Conservation (phyloP, 305 asterid genomes). For the Fraxinus baroniana region DNA sequence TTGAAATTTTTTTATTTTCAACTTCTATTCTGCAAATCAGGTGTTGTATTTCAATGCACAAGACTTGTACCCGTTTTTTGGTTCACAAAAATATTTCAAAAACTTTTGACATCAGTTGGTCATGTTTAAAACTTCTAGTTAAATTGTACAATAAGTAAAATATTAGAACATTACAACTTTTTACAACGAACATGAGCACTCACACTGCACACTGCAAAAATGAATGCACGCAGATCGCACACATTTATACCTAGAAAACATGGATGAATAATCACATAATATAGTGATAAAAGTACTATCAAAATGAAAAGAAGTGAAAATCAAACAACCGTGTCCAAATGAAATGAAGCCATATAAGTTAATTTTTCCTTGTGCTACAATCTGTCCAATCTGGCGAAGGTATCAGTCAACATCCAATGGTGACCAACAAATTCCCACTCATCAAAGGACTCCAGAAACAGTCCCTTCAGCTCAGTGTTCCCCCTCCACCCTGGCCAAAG, state of each 20-base stretch:
- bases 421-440: neutral
- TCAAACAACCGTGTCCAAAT: too few species aligned
- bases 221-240: neutral
- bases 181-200: neutral
- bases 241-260: neutral
- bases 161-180: neutral
- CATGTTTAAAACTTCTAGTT: neutral
- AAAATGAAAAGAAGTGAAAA: neutral
- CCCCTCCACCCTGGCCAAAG: neutral
- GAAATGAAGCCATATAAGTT: too few species aligned
- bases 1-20: constrained; percentile 20
- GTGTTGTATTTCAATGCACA: constrained; percentile 12
- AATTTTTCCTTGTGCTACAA: neutral
- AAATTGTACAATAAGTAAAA: too few species aligned
- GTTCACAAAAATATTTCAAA: neutral
- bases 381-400: neutral
- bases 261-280: neutral
- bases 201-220: neutral
- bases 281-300: neutral
- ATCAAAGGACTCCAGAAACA: neutral
- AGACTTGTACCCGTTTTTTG: constrained; percentile 21
- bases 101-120: neutral
- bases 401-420: neutral
- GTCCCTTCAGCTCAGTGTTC: neutral
- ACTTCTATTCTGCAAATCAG: constrained; percentile 15